Conservation (phyloP, 179 eudicot species). For the Silene noctiflora region DNA sequence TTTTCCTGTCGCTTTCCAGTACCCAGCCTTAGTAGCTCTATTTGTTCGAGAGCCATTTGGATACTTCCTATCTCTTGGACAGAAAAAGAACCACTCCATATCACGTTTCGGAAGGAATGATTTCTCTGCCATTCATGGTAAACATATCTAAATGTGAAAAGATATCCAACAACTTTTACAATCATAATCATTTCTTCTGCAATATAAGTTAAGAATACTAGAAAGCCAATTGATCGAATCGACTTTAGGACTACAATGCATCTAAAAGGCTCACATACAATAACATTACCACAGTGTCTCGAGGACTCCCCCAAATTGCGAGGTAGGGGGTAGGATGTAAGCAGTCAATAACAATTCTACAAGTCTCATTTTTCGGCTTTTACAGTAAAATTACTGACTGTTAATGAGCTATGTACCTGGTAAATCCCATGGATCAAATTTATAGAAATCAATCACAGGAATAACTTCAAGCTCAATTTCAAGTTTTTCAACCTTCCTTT, state of each 20-base stretch:
- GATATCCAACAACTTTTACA: slow-evolving; percentile 16
- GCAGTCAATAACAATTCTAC: slow-evolving; percentile 5
- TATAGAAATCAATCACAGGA: slow-evolving; percentile 76
- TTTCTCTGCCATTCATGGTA: slow-evolving; percentile 50
- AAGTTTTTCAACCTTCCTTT: slow-evolving; percentile 66
- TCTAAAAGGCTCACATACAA: too few species aligned
- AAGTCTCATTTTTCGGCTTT: background rate
- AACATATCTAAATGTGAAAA: slow-evolving; percentile 25
- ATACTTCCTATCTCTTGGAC: slow-evolving; percentile 75
- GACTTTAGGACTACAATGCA: too few species aligned
- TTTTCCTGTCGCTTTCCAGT: slow-evolving; percentile 97
- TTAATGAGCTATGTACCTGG: slow-evolving; percentile 54
- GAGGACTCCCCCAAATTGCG: too few species aligned
- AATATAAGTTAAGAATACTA: slow-evolving; percentile 26
- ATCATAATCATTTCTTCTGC: slow-evolving; percentile 4
- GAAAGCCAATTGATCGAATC: too few species aligned
- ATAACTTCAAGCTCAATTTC: slow-evolving; percentile 84
- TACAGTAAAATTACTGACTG: background rate
- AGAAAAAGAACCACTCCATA: slow-evolving; percentile 92
- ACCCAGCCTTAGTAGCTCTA: slow-evolving; percentile 84
- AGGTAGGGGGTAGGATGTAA: too few species aligned
- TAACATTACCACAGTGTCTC: too few species aligned
- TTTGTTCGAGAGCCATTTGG: slow-evolving; percentile 83
- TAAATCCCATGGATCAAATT: slow-evolving; percentile 88
- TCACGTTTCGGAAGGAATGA: slow-evolving; percentile 79